Conservation (phyloP, 2,329 filamentous ascomycete genomes). For the Trichophyton simii region DNA sequence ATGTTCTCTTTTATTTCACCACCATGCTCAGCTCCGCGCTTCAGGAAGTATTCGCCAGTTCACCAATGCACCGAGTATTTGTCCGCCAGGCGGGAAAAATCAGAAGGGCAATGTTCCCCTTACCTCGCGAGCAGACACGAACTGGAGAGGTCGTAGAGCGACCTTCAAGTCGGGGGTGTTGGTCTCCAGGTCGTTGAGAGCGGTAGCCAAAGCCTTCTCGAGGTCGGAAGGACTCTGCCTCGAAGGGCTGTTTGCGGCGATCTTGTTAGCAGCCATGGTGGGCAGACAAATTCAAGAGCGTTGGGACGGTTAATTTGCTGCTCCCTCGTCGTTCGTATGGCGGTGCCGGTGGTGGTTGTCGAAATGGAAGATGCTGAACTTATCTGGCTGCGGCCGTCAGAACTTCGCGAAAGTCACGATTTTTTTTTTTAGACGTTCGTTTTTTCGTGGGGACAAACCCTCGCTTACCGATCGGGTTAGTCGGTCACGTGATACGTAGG, state of each 20-base stretch:
- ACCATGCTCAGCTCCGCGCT: not conserved
- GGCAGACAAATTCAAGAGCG: slow-evolving; percentile 15
- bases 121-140: slow-evolving; percentile 98
- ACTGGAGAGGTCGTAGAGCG: slow-evolving; percentile 92
- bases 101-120: slow-evolving; percentile 31
- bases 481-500: not conserved
- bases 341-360: not conserved
- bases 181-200: slow-evolving; percentile 97
- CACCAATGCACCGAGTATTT: slow-evolving; percentile 3
- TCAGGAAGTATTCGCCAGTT: not conserved
- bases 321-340: slow-evolving; percentile 9
- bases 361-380: not conserved
- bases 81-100: not conserved
- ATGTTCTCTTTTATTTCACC: not conserved
- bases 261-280: slow-evolving; percentile 77
- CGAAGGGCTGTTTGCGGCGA: slow-evolving; percentile 92
- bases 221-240: slow-evolving; percentile 93
- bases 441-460: slow-evolving; percentile 10
- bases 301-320: slow-evolving; percentile 11
- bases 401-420: slow-evolving; percentile 5
- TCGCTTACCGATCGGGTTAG: slow-evolving; percentile 11
- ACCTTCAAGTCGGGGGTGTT: slow-evolving; percentile 97
- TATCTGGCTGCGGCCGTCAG: slow-evolving; percentile 5
- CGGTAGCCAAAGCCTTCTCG: slow-evolving; percentile 90
- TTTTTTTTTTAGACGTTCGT: slow-evolving; percentile 4